Percentiles rank a stretch among this genome's conserved stretches.
phyloP scores from a whole-genome alignment of 176 grass and related monocot species.

The Carex pumila region DNA sequence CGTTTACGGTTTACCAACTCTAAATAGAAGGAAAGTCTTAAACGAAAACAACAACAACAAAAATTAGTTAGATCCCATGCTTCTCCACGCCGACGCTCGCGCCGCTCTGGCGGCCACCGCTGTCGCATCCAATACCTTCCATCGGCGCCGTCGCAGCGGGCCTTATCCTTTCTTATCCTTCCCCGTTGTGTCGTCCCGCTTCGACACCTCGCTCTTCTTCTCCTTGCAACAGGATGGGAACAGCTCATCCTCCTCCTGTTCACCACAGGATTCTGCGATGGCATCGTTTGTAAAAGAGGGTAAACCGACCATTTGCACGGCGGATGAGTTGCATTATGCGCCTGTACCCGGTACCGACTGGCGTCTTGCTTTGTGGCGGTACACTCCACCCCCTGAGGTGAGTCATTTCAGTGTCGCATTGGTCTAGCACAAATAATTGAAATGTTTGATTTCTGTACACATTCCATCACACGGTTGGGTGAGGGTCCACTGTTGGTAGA shows the following conservation, averaged over 20 bases:
- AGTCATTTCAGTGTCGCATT: not conserved
- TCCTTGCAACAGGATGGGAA: constrained; percentile 21
- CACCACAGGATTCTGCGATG: not conserved
- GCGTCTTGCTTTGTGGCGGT: constrained; percentile 90
- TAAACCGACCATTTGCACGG: constrained; percentile 76
- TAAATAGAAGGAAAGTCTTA: not conserved
- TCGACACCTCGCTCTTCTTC: constrained; percentile 30
- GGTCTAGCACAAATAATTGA: not conserved
- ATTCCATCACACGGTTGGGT: not conserved
- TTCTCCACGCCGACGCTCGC: constrained; percentile 45
- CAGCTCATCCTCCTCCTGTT: not conserved
- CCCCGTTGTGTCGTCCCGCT: constrained; percentile 1
- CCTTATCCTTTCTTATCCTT: not conserved
- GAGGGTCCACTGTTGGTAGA: not conserved
- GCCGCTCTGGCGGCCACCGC: constrained; percentile 51
- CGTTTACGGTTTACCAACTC: not conserved
- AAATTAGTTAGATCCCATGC: constrained; percentile 11
- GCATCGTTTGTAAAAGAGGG: constrained; percentile 28
- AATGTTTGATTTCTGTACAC: constrained; percentile 13
- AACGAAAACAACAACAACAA: not conserved
- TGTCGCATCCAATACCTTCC: constrained; percentile 26
- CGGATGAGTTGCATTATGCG: constrained; percentile 89
- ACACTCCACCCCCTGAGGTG: constrained; percentile 73
- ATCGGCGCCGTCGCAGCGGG: not conserved
- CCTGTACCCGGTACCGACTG: constrained; percentile 86